Evolutionary conservation across 441 rosid genomes (phyloP), one percentile per base, ranked within the genome.

Genomic region (Gossypium schwendimanii): DNA sequence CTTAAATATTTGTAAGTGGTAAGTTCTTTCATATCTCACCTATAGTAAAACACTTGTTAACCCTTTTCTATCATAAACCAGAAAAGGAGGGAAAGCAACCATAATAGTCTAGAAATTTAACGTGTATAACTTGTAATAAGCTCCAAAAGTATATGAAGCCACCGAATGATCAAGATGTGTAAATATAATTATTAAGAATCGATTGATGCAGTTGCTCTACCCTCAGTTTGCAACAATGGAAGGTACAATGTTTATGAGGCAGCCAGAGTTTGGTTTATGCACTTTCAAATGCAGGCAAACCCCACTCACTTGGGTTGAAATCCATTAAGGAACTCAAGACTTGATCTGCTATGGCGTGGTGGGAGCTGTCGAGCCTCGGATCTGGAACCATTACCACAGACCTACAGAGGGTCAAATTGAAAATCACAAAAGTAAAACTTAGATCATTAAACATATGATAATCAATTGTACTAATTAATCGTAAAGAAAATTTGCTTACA

Each of bases 381-480:
- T 91, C 98, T 23, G 93, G 96, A 73, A 90, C 96, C 98, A 91
- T 87, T 33, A 85, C 88, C 10, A 77, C 95, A 44, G 76, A 81
- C 98, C 91, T 93, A 84, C 75, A 47, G 4, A 5, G 21, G 6
- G 69, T 49, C 39, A 61, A 0, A 59, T n/a, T 26, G 15, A 18
- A 23, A 21, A 44, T 14, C 45, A 8, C 18, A 68, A 23, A 61
- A 59, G 41, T 20, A 18, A 39, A 36, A 64, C 47, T 26, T 33
- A 6, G 36, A 36, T 14, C 15, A 68, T 7, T 8, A 39, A 21
- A 23, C 17, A 47, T n/a, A 21, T 52, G 49, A 41, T 21, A 15
- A 59, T 24, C 20, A 31, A 67, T 6, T 15, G 12, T 1, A 55
- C 39, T 41, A 41, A 71, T 15, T 47, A 70, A 68, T 31, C 55